Percentiles rank a stretch among this genome's conserved stretches.
Evolutionary conservation across 345 rosid genomes (phyloP).

Genomic region (Acer campestre): DNA sequence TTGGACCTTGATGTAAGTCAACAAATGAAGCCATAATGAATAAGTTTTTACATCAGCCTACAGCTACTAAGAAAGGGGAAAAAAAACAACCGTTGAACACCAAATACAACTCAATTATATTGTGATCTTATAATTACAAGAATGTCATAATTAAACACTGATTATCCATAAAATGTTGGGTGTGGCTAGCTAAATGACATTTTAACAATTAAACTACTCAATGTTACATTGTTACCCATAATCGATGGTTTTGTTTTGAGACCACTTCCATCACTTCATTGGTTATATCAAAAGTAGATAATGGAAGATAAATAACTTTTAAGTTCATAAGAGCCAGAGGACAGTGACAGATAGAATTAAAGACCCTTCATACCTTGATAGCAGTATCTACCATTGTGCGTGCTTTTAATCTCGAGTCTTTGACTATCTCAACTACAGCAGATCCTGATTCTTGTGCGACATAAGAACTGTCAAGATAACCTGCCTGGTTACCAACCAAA

Average conservation of each 20-base stretch:
- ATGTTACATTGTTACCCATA: not conserved
- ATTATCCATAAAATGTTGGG: not conserved
- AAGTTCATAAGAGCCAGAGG: not conserved
- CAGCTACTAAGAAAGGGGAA: no score
- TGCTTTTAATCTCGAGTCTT: slow-evolving; percentile 70
- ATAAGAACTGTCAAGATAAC: slow-evolving; percentile 31
- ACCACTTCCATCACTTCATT: not conserved
- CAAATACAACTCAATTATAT: not conserved
- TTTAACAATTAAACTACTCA: no score
- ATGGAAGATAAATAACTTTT: not conserved
- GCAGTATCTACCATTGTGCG: slow-evolving; percentile 85
- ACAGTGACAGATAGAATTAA: not conserved
- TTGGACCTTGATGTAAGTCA: not conserved
- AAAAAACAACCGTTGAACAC: not conserved
- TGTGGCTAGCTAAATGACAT: not conserved
- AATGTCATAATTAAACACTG: not conserved
- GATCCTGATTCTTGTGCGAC: slow-evolving; percentile 66
- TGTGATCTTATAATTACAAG: not conserved
- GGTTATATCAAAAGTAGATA: not conserved
- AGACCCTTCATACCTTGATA: slow-evolving; percentile 55
- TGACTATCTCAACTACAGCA: slow-evolving; percentile 63
- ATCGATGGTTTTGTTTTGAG: not conserved
- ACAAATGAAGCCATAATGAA: not conserved
- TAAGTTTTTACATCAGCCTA: not conserved
- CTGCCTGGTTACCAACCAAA: slow-evolving; percentile 30